Percentiles rank a stretch among this genome's conserved stretches.
Conservation (phyloP, 1,139 yeast species). For the Geotrichum citri-aurantii region DNA sequence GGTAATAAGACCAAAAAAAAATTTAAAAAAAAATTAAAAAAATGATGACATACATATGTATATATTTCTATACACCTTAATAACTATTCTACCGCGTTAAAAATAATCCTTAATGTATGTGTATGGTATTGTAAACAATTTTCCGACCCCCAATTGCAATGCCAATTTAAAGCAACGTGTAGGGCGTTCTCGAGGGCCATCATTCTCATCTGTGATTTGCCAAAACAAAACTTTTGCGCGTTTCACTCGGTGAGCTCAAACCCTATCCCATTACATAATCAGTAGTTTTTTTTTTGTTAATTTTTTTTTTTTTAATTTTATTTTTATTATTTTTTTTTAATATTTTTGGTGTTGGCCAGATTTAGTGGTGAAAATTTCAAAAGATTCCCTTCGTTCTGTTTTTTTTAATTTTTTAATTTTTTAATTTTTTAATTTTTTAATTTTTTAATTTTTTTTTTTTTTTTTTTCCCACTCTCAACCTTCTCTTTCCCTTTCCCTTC, state of each 20-base stretch:
- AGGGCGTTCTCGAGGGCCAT: not conserved
- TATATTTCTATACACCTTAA: not conserved
- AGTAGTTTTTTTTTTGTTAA: slow-evolving; percentile 1
- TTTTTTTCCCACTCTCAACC: not conserved
- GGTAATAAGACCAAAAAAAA: too few species aligned
- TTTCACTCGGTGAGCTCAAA: not conserved
- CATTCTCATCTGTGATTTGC: not conserved
- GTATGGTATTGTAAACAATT: too few species aligned
- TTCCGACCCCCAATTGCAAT: too few species aligned
- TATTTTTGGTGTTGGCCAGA: too few species aligned
- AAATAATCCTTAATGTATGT: too few species aligned
- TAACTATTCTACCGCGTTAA: not conserved
- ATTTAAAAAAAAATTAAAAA: not conserved
- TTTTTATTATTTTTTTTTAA: too few species aligned
- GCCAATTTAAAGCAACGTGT: not conserved
- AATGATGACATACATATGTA: not conserved
- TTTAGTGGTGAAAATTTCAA: too few species aligned
- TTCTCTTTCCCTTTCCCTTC: not conserved
- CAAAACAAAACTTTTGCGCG: not conserved
- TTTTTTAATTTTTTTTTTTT: not conserved
- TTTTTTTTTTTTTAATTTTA: not conserved
- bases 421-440: too few species aligned
- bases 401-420: too few species aligned
- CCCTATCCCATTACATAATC: not conserved
- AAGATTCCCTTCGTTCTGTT: too few species aligned